A percentile compares a stretch with the other conserved stretches of the same genome.
Conservation (phyloP, 2,329 filamentous ascomycete species). For the Claviceps monticola region DNA sequence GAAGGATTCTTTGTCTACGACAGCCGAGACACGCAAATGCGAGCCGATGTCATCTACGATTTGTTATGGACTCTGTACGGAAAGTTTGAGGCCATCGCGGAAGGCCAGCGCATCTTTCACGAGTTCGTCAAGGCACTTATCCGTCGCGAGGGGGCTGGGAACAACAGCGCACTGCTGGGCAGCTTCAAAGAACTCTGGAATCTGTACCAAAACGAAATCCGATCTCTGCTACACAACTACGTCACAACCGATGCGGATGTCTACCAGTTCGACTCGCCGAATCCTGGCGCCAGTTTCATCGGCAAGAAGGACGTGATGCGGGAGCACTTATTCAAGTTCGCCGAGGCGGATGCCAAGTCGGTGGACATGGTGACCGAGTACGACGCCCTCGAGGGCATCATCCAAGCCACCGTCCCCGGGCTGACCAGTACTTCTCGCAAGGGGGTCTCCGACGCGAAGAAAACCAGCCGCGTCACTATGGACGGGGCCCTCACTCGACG, state of each 20-base stretch:
- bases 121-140: slow-evolving; percentile 82
- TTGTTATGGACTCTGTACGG: slow-evolving; percentile 85
- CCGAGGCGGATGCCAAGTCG: slow-evolving; percentile 71
- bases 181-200: slow-evolving; percentile 98
- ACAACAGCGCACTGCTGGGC: slow-evolving; percentile 55
- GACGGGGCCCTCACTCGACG: slow-evolving; percentile 29
- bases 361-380: slow-evolving; percentile 69
- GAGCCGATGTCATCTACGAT: slow-evolving; percentile 78
- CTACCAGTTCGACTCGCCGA: slow-evolving; percentile 46
- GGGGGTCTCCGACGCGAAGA: slow-evolving; percentile 25
- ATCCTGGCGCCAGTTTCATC: slow-evolving; percentile 30
- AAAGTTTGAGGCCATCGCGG: slow-evolving; percentile 93
- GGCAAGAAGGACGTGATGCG: slow-evolving; percentile 34
- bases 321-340: slow-evolving; percentile 69
- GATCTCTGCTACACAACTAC: slow-evolving; percentile 88
- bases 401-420: slow-evolving; percentile 83
- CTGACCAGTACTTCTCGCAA: slow-evolving; percentile 62
- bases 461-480: slow-evolving; percentile 19
- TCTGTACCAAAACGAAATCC: slow-evolving; percentile 92
- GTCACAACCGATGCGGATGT: slow-evolving; percentile 80
- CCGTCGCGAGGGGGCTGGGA: slow-evolving; percentile 58
- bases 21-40: slow-evolving; percentile 58
- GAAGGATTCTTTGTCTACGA: slow-evolving; percentile 50
- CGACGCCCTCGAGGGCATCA: slow-evolving; percentile 78
- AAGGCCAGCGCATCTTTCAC: slow-evolving; percentile 86